phyloP scores from a whole-genome alignment of 148 eudicot genomes.

The Polygonum aviculare region DNA sequence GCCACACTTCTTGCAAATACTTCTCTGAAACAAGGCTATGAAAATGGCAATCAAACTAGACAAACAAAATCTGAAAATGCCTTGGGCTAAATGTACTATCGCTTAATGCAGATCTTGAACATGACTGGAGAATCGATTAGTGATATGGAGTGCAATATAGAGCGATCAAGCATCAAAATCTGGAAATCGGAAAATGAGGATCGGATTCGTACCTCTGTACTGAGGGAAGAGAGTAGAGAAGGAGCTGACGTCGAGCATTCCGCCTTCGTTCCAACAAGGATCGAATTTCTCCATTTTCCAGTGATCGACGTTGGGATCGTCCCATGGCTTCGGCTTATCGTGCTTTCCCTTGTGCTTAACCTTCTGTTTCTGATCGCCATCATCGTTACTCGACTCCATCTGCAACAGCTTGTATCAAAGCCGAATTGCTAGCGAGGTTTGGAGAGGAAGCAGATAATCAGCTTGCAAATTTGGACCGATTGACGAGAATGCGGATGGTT shows the following conservation, averaged over 20 bases:
- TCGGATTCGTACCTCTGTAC: conserved; percentile 42
- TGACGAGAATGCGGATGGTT: too few relatives aligned
- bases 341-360: conserved; percentile 52
- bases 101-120: not conserved
- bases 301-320: conserved; percentile 56
- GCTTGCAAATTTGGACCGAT: too few relatives aligned
- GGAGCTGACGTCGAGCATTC: conserved; percentile 62
- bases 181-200: not conserved
- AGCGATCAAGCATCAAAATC: not conserved
- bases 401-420: not conserved
- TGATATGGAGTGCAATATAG: too few relatives aligned
- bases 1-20: conserved; percentile 76
- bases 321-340: conserved; percentile 89
- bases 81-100: not conserved
- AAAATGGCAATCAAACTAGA: too few relatives aligned
- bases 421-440: too few relatives aligned
- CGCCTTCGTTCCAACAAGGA: conserved; percentile 58
- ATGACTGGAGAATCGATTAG: too few relatives aligned
- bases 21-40: conserved; percentile 28
- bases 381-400: not conserved
- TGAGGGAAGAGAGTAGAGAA: conserved; percentile 89
- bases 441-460: too few relatives aligned
- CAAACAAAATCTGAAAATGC: not conserved
- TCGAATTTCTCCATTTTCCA: conserved; percentile 86
- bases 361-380: conserved; percentile 8